Conservation (phyloP, 2,329 filamentous ascomycete species). For the Diaporthe sp. region DNA sequence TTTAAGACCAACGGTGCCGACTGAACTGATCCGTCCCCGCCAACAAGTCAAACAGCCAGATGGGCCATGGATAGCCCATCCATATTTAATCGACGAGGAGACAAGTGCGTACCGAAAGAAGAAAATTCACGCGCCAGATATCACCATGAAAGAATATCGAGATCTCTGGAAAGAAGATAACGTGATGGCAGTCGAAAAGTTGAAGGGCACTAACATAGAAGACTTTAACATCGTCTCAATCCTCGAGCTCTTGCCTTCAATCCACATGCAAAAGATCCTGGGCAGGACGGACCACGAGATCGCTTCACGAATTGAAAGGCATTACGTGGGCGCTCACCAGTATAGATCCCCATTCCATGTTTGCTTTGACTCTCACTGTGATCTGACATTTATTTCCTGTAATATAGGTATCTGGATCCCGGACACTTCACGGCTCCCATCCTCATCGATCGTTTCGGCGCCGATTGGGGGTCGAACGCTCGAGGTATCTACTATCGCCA, state of each 20-base stretch:
- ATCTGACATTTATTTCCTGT: neutral
- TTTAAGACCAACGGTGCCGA: neutral
- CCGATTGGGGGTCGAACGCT: neutral
- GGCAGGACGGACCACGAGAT: neutral
- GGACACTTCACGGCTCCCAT: neutral
- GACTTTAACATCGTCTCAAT: neutral
- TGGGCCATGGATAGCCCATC: neutral
- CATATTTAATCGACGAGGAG: neutral
- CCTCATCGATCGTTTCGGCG: neutral
- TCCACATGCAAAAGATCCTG: neutral
- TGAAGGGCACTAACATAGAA: neutral
- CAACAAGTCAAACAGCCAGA: neutral
- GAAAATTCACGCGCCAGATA: neutral
- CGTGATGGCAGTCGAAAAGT: neutral
- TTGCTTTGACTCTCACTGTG: neutral
- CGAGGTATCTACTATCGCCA: neutral
- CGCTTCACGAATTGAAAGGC: neutral
- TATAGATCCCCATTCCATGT: neutral
- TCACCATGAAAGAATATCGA: neutral
- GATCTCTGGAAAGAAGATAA: neutral
- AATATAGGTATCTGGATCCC: neutral
- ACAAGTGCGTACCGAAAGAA: neutral
- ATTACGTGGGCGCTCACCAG: neutral
- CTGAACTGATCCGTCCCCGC: neutral
- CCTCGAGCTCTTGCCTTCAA: neutral